Percentiles rank a stretch among this genome's conserved stretches.
These are phyloP conservation scores for Lactarius psammicola DNA, from an alignment of 768 basidiomycete species.

Conservation along the genomic window DNA sequence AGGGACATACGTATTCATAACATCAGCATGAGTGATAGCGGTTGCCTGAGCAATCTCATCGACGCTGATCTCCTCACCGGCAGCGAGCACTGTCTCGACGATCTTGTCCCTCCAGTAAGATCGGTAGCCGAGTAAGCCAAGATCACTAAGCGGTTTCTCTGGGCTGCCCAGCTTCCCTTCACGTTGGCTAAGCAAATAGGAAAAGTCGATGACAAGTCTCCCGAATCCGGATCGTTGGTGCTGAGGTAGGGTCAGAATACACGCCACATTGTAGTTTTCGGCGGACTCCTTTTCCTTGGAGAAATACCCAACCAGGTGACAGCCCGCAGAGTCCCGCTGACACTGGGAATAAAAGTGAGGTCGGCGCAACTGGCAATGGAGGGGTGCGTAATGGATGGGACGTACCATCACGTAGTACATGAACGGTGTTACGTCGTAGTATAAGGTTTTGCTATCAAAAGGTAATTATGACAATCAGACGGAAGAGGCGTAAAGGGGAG, in stretches of 20 bases:
- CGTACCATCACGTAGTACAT: conserved; percentile 98
- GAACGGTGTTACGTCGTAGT: conserved; percentile 99
- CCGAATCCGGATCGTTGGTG: conserved; percentile 97
- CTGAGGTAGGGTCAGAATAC: conserved; percentile 97
- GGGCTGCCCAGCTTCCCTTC: conserved; percentile 95
- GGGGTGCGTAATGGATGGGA: neutral
- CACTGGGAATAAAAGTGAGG: conserved; percentile 44
- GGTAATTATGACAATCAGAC: conserved; percentile 5
- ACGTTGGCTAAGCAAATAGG: conserved; percentile 95
- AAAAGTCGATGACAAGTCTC: conserved; percentile 94
- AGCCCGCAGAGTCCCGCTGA: conserved; percentile 83
- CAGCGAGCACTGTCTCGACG: conserved; percentile 78
- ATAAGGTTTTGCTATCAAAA: conserved; percentile 82
- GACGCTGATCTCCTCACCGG: conserved; percentile 75
- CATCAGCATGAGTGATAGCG: conserved; percentile 90
- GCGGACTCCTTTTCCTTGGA: conserved; percentile 99
- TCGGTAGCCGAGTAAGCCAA: conserved; percentile 89
- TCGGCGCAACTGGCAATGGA: neutral
- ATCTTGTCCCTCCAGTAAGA: conserved; percentile 98
- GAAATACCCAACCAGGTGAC: conserved; percentile 96
- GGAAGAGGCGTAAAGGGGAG: conserved; percentile 10
- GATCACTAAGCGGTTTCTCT: conserved; percentile 94
- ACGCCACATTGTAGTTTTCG: conserved; percentile 98
- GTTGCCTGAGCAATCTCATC: conserved; percentile 98
- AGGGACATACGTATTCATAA: conserved; percentile 92